These are phyloP conservation scores for Sophora flavescens DNA, from an alignment of 306 rosid species.

Conservation along the genomic window DNA sequence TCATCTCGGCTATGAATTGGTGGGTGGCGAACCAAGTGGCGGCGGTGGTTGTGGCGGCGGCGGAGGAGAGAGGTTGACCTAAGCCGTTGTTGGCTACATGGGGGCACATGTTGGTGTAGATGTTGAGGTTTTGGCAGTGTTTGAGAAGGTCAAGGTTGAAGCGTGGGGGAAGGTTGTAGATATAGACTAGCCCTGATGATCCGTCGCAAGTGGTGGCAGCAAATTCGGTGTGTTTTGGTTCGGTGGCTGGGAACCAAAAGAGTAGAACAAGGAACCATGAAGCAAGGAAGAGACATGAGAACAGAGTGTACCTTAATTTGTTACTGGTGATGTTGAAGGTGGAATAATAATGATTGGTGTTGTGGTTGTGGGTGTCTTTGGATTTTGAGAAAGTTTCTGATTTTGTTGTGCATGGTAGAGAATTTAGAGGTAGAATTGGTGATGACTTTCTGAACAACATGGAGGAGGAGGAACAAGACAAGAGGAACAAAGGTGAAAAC, in stretches of 20 bases:
- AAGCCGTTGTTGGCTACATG: conserved; percentile 76
- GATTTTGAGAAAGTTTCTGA: conserved; percentile 46
- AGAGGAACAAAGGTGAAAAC: background rate
- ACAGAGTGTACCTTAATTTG: conserved; percentile 27
- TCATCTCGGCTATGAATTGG: conserved; percentile 87
- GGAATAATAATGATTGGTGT: too few relatives aligned
- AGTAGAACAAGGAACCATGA: conserved; percentile 58
- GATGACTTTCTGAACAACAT: conserved; percentile 71
- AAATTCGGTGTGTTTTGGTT: background rate
- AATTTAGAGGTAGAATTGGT: conserved; percentile 32
- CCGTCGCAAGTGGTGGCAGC: conserved; percentile 53
- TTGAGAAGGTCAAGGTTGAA: conserved; percentile 72
- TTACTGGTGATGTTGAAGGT: background rate
- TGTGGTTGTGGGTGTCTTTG: conserved; percentile 42
- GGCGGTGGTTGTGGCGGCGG: conserved; percentile 18
- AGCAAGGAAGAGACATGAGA: conserved; percentile 52
- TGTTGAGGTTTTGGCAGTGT: conserved; percentile 64
- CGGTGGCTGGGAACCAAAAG: conserved; percentile 40
- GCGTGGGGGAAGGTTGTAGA: conserved; percentile 67
- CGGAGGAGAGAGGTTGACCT: conserved; percentile 58
- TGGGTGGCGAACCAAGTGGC: conserved; percentile 77
- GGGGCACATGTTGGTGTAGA: conserved; percentile 94
- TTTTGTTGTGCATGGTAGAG: conserved; percentile 46
- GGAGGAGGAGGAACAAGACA: background rate
- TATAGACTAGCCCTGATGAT: conserved; percentile 51